Conservation (phyloP, 192 early-diverging fungal genomes). For the Backusella tarrabulga region DNA sequence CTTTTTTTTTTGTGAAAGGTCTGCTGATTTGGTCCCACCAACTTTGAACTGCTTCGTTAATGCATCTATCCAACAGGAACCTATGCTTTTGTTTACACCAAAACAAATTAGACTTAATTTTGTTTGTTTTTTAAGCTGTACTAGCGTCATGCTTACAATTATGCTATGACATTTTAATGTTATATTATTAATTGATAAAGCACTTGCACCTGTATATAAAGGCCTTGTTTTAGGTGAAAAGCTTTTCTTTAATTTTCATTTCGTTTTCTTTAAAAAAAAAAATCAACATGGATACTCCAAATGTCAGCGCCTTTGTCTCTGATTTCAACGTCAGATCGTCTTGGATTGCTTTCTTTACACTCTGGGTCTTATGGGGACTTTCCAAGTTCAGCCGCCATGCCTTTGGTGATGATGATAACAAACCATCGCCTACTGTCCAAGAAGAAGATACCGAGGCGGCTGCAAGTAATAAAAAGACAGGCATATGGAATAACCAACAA, state of each 20-base stretch:
- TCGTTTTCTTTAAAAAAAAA: not conserved
- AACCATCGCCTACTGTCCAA: not conserved
- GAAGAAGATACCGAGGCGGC: not conserved
- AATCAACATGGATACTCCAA: not conserved
- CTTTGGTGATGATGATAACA: slow-evolving; percentile 5
- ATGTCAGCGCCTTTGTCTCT: slow-evolving; percentile 3
- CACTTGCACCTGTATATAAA: not conserved
- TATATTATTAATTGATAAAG: not conserved
- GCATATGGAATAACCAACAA: not conserved
- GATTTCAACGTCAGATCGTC: slow-evolving; percentile 10
- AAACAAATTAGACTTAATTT: not conserved
- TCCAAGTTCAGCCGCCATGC: slow-evolving; percentile 24
- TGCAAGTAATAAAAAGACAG: not conserved
- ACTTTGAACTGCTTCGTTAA: not conserved
- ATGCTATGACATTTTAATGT: not conserved
- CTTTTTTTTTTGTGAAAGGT: not conserved
- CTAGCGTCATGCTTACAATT: not conserved
- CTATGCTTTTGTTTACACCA: not conserved
- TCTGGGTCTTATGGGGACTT: slow-evolving; percentile 32
- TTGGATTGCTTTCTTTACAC: slow-evolving; percentile 35
- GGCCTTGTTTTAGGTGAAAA: not conserved
- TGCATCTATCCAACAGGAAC: not conserved
- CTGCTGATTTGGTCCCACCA: not conserved
- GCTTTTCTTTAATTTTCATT: not conserved
- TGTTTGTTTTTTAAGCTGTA: not conserved